Evolutionary conservation across 306 rosid species (phyloP), one percentile per base, ranked within the genome.

Genomic region (Cucurbita maxima): DNA sequence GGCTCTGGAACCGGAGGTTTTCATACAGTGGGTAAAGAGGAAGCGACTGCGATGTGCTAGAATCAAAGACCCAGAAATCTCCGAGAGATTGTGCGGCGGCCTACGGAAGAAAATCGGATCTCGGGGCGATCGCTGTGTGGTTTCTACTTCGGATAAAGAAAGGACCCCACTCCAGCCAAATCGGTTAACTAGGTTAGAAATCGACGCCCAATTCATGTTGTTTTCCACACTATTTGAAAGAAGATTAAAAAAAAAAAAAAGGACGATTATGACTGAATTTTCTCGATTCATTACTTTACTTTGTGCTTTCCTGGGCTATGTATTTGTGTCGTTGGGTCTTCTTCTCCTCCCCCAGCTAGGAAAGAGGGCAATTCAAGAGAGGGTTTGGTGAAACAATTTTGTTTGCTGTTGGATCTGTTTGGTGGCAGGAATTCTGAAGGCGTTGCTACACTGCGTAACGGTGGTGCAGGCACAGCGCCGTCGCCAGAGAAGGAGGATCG

Each of bases 401-500:
- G 19, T n/a, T 50, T 78, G 54, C 71, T 67, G 73, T 50, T 59
- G 62, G 76, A 68, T 44, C 58, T 73, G 5, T 66, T 83, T 68
- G 61, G 76, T 67, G 79, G 78, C 81, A 89, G 96, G 83, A 80
- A 77, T 76, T 86, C 83, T 9, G 92, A 84, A 30, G 83, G 84
- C 69, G 74, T 86, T 10, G 58, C 79, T 6, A 67, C 79, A 73
- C 90, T 79, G 45, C 81, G 88, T 53, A 81, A 86, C 1, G 50
- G 60, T 25, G 86, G 60, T 25, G 86, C 60, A 2, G 87, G 67
- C 66, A 41, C 66, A 18, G 8, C 89, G 37, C 76, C 86, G 7
- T 86, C 90, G 51, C 96, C 89, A 72, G 96, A 87, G 83, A 86
- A 86, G 84, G 96, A 90, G 52, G 96, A 89, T 16, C 84, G 96